Conservation (phyloP, 1,139 yeast species). For the Lodderomyces beijingensis region DNA sequence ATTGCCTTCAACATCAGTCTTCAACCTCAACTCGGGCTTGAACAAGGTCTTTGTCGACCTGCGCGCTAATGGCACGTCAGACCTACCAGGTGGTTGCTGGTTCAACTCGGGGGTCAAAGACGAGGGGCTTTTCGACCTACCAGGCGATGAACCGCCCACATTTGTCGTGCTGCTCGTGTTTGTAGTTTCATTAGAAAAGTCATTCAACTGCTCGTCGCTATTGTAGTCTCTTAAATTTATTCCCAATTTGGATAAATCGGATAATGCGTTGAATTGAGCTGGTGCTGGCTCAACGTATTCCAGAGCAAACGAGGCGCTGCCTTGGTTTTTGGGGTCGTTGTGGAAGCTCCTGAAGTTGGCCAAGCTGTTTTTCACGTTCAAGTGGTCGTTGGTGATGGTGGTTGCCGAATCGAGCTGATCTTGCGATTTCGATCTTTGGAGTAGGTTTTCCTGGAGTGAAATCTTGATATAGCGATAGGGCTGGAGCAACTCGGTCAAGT, state of each 20-base stretch:
- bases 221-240: conserved; percentile 25
- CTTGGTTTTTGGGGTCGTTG: conserved; percentile 13
- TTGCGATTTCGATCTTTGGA: conserved; percentile 35
- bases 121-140: conserved; percentile 3
- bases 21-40: conserved; percentile 24
- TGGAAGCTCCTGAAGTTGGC: conserved; percentile 26
- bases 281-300: conserved; percentile 41
- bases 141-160: conserved; percentile 5
- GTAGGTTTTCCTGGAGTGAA: conserved; percentile 40
- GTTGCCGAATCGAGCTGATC: conserved; percentile 21
- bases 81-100: not conserved
- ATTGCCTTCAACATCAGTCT: conserved; percentile 4
- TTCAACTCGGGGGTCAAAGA: conserved; percentile 2
- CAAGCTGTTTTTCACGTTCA: conserved; percentile 20
- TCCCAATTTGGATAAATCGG: conserved; percentile 29
- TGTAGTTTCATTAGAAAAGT: conserved; percentile 11
- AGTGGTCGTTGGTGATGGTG: conserved; percentile 9
- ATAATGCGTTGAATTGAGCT: conserved; percentile 23
- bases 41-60: conserved; percentile 35
- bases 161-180: conserved; percentile 2
- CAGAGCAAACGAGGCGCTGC: not conserved
- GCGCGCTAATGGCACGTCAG: conserved; percentile 13
- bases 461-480: conserved; percentile 21
- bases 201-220: conserved; percentile 20
- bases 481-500: conserved; percentile 13